Evolutionary conservation across 2,329 filamentous ascomycete genomes (phyloP).

Genomic region (Aspergillus intermedius): DNA sequence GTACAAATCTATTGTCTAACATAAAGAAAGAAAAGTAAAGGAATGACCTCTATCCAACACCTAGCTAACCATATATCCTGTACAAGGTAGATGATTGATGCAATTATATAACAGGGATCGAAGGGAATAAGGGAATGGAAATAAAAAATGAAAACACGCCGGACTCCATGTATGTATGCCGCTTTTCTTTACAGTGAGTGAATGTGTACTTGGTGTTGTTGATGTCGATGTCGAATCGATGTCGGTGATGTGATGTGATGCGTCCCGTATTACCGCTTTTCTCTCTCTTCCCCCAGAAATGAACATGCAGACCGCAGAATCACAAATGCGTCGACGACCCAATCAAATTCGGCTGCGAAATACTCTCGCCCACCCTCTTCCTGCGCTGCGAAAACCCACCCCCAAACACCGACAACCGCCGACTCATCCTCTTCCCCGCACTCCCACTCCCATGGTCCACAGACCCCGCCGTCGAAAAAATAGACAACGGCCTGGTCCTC

Average conservation of each 20-base stretch:
- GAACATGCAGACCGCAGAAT: not conserved
- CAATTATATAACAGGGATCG: too few relatives aligned
- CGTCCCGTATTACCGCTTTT: too few relatives aligned
- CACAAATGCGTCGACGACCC: conserved; percentile 24
- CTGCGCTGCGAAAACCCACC: conserved; percentile 6
- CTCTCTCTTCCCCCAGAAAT: too few relatives aligned
- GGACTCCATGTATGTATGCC: not conserved
- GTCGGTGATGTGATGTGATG: not conserved
- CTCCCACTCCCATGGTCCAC: conserved; percentile 10
- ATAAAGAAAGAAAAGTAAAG: too few relatives aligned
- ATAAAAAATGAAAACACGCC: not conserved
- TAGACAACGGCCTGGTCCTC: conserved; percentile 17
- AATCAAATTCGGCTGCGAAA: conserved; percentile 29
- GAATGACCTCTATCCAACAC: too few relatives aligned
- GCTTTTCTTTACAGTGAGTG: not conserved
- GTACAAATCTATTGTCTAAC: too few relatives aligned
- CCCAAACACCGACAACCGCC: conserved; percentile 19
- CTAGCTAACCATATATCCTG: too few relatives aligned
- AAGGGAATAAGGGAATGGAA: not conserved
- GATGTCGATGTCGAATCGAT: not conserved
- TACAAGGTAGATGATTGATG: too few relatives aligned
- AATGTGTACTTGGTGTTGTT: not conserved
- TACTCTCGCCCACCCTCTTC: conserved; percentile 16
- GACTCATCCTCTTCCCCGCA: conserved; percentile 17
- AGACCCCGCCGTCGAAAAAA: conserved; percentile 11